Percentiles rank a stretch among this genome's conserved stretches.
Conservation (phyloP, 164 flowering plant species). For the Protea cynaroides region DNA sequence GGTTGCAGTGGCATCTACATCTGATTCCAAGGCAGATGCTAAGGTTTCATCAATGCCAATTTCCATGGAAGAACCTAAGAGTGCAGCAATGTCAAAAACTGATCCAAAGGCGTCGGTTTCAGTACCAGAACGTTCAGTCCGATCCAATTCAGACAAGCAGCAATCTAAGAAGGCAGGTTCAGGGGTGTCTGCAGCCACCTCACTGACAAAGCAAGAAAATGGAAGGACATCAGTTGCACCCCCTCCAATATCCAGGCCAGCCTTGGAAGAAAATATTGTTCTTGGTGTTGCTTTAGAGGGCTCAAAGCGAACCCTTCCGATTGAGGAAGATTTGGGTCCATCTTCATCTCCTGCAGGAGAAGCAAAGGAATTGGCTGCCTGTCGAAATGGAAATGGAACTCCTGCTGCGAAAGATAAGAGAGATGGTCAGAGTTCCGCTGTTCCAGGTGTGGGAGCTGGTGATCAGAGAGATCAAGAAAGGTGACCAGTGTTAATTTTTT, state of each 20-base stretch:
- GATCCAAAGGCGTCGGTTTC: neutral
- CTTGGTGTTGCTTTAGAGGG: conserved; percentile 81
- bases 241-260: conserved; percentile 24
- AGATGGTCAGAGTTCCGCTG: conserved; percentile 26
- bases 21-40: neutral
- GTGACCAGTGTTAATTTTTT: conserved; percentile 2
- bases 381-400: conserved; percentile 33
- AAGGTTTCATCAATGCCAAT: neutral
- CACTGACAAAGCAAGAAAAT: conserved; percentile 26
- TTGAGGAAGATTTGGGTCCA: conserved; percentile 54
- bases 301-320: conserved; percentile 69
- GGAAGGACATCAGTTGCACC: conserved; percentile 23
- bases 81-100: neutral
- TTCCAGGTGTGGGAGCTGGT: conserved; percentile 21
- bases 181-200: neutral
- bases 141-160: neutral
- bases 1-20: neutral
- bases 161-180: neutral
- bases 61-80: conserved; percentile 2
- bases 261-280: conserved; percentile 65
- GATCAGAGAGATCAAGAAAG: conserved; percentile 30
- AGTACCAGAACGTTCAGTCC: neutral
- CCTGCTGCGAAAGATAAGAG: conserved; percentile 39
- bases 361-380: conserved; percentile 47
- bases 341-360: conserved; percentile 26